Base-by-base conservation (phyloP, 2,329 filamentous ascomycete species). In the Fusarium paranaense region DNA sequence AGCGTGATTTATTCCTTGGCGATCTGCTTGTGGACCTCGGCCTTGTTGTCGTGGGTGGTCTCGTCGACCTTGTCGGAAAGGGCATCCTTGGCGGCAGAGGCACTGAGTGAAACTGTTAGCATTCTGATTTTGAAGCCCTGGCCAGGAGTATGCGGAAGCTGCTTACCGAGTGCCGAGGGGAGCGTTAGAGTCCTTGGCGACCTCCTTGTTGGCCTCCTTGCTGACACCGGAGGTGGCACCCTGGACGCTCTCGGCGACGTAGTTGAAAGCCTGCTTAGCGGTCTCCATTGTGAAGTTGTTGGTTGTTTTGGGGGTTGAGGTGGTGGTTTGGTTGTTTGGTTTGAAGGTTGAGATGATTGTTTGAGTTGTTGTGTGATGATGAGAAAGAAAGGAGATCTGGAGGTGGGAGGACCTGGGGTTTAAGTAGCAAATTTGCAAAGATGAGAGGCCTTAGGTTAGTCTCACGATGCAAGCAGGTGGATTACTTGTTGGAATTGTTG, bases 171-270 rank as follows among this genome's bases (percentile, higher is more conserved):
- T 90, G 79, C 82, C 75, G 63, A 90, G 14, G 71, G 76, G 77
- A 74, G 85, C 87, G 79, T 91, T 85, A 81, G 79, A 80, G 81
- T 91, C 88, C 88, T 93, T 93, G 82, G 91, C 91, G 76, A 90
- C 85, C 77, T 65, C 18, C 89, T 93, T 93, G 90, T 93, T 93
- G 86, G 86, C 85, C 86, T 93, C 90, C 89, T 93, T 93, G 85
- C 86, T 89, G 73, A 88, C 87, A 78, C 87, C 86, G 71, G 87
- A 84, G 76, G 85, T 80, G 61, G 86, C 85, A 78, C 90, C 87
- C 86, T 92, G 88, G 80, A 92, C 82, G 77, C 86, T 85, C 88
- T 93, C 91, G 76, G 89, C 84, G 84, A 92, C 90, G 89, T 92
- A 92, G 89, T 92, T 92, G 85, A 84, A 88, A 81, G 87, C 88